Conservation (phyloP, 2,329 filamentous ascomycete species). For the Phaeosphaeriaceae sp. region DNA sequence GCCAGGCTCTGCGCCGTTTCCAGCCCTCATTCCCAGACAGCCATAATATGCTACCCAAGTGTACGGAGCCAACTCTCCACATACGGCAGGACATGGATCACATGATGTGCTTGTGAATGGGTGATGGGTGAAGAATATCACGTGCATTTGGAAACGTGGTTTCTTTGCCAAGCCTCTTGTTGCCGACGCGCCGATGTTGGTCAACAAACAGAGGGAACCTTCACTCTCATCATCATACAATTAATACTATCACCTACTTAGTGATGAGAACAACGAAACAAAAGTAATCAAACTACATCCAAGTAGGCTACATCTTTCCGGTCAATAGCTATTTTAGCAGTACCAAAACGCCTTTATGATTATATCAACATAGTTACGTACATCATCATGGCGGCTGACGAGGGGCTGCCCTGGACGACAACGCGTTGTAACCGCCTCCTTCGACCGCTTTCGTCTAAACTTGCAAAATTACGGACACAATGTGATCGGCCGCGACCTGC, state of each 20-base stretch:
- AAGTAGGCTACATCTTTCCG: conserved; percentile 1
- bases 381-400: conserved; percentile 36
- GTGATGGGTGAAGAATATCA: background rate
- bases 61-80: too few relatives aligned
- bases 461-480: conserved; percentile 47
- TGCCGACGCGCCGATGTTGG: conserved; percentile 27
- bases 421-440: conserved; percentile 52
- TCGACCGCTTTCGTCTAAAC: conserved; percentile 50
- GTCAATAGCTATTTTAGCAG: background rate
- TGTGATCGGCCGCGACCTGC: conserved; percentile 30
- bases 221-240: background rate
- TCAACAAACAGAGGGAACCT: conserved; percentile 20
- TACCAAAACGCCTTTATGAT: conserved; percentile 19
- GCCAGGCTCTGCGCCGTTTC: too few relatives aligned
- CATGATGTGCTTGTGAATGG: background rate
- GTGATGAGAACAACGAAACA: too few relatives aligned
- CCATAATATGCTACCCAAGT: too few relatives aligned
- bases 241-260: too few relatives aligned
- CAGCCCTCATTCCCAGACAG: too few relatives aligned
- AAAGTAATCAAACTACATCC: background rate
- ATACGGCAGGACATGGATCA: too few relatives aligned
- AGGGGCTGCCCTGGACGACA: conserved; percentile 50
- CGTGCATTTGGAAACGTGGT: background rate
- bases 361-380: conserved; percentile 24
- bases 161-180: conserved; percentile 15